These are phyloP conservation scores for Pseudocercospora macadamiae DNA, from an alignment of 2,329 filamentous ascomycete species.

Conservation along the genomic window DNA sequence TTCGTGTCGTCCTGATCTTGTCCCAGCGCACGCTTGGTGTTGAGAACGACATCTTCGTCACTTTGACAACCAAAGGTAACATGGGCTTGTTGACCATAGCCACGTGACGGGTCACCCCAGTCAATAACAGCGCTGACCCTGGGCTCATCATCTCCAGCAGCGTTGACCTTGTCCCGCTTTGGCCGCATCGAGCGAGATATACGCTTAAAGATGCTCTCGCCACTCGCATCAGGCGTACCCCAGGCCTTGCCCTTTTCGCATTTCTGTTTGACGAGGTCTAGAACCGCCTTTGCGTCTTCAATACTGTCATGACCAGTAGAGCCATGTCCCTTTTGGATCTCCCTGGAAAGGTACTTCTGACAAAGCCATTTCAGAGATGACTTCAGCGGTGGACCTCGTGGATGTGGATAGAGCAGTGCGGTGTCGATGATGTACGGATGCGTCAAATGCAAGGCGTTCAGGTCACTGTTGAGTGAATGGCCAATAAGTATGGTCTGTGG, in stretches of 20 bases:
- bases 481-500: slow-evolving; percentile 75
- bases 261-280: slow-evolving; percentile 93
- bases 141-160: slow-evolving; percentile 43
- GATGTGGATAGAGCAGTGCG: slow-evolving; percentile 84
- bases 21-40: slow-evolving; percentile 55
- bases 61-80: slow-evolving; percentile 59
- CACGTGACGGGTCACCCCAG: slow-evolving; percentile 77
- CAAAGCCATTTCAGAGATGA: slow-evolving; percentile 87
- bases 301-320: slow-evolving; percentile 82
- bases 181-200: slow-evolving; percentile 56
- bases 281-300: slow-evolving; percentile 87
- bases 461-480: slow-evolving; percentile 80
- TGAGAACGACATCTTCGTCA: slow-evolving; percentile 61
- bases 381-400: slow-evolving; percentile 84
- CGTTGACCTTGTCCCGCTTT: slow-evolving; percentile 43
- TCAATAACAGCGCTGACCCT: slow-evolving; percentile 79
- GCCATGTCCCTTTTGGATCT: slow-evolving; percentile 80
- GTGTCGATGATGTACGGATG: slow-evolving; percentile 96
- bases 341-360: slow-evolving; percentile 80
- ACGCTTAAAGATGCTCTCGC: slow-evolving; percentile 87
- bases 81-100: slow-evolving; percentile 60
- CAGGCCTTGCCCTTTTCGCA: slow-evolving; percentile 89
- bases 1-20: slow-evolving; percentile 46
- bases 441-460: slow-evolving; percentile 80
- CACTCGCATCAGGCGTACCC: slow-evolving; percentile 76